Base-by-base conservation (phyloP, 495 filamentous ascomycete genomes). In the Penicillium robsamsonii region DNA sequence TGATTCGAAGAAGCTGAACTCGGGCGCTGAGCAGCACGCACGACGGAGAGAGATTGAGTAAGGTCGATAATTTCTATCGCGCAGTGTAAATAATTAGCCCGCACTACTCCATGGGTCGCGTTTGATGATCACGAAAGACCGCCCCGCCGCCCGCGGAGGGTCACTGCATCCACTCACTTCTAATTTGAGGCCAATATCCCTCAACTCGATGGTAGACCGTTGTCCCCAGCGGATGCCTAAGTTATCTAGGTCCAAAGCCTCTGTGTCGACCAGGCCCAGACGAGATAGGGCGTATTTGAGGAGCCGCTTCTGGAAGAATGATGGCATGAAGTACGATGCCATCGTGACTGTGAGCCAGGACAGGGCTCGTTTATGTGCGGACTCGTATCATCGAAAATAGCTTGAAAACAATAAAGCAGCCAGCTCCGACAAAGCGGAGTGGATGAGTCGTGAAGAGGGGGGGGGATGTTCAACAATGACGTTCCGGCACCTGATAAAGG, bases 271-370 rank as follows among this genome's bases (percentile, higher is more conserved):
- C 25, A 96, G 70, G 50, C 92, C 90, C 40, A 93, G 71, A 53
- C 87, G 84, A 5, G 87, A 88, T 27, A 97, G 74, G 24, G 84
- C 89, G 70, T 91, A 95, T 58, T 87, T 85, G 45, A 96, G 78
- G 53, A 94, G 75, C 63, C 86, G 83, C 77, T 92, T 92, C 72
- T 90, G 88, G 72, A 94, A 84, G 61, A 83, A 87, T 37, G 87
- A 90, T 44, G 88, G 84, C 65, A 88, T 71, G 66, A 94, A 87
- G 68, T 73, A 77, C 49, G 72, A 77, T 43, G 72, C 71, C 76
- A 79, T 79, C 55, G 61, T 67, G 63, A 64, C 29, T 54, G 58
- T 56, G 68, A 67, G 72, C 70, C 69, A 56, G 64, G 59, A 55
- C 59, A 52, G 51, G 63, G 69, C 70, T 68, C 66, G 62, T 55